Base-by-base conservation (phyloP, 305 asterid species). In the Rubia tinctorum region DNA sequence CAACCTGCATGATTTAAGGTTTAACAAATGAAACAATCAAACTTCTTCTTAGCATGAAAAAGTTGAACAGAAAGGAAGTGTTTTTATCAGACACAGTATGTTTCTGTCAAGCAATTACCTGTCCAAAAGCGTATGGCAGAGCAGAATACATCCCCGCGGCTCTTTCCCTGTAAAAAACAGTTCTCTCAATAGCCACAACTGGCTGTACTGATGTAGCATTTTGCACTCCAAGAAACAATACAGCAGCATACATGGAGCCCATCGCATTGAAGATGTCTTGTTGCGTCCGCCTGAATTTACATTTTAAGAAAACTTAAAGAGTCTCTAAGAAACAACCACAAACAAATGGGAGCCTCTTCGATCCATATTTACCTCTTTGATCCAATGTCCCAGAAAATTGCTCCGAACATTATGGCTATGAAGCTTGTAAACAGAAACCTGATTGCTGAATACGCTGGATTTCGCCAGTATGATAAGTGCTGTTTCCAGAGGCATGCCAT, bases 331-430 rank as follows among this genome's bases (percentile, higher is more conserved):
- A 62, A 43, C 3, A 53, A 44, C 15, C 6, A 2, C 23, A n/a
- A 3, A 10, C 17, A 27, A 13, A 27, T 47, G 30, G 34, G 10
- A 55, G 20, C 8, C 49, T 71, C n/a, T 47, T 49, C 15, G 55
- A 11, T 22, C 6, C 7, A 18, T 56, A n/a, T 51, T 23, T 45
- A 88, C 98, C 94, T 86, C 78, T 75, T 88, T 49, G 95, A 81
- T 78, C 97, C 98, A 70, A 94, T 77, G 76, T 81, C 86, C 97
- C 97, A 94, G 76, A 94, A 94, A 39, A 94, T 90, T 10, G 98
- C 85, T 60, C 98, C 98, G 10, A 94, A 84, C 87, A 90, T 79
- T 25, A 94, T 6, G 0, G 96, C 98, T 12, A 85, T 84, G 79
- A 89, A 86, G 37, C 77, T 82, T 45, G 98, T 91, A 73, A 87